Percentiles rank a stretch among this genome's conserved stretches.
Evolutionary conservation across 257 asterid genomes (phyloP).

Genomic region (Solanum habrochaites): DNA sequence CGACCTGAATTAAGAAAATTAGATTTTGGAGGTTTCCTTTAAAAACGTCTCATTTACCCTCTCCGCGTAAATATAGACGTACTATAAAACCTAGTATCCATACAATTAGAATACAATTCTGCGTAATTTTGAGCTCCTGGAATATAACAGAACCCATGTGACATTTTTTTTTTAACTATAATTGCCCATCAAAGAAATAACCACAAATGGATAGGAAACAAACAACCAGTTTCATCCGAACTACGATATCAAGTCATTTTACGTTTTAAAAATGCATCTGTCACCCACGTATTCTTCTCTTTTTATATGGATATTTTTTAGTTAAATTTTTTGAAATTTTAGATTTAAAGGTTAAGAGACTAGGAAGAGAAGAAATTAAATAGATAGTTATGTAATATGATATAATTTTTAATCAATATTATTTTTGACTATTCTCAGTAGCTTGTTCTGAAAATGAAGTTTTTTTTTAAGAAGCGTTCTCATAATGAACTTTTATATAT

Average conservation of each 20-base stretch:
- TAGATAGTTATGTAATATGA: background rate
- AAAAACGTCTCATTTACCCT: too few species aligned
- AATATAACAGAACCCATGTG: background rate
- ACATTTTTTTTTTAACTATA: background rate
- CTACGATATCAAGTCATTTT: background rate
- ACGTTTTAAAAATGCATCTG: background rate
- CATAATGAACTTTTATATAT: background rate
- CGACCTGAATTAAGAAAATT: too few species aligned
- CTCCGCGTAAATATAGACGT: too few species aligned
- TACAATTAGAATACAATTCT: background rate
- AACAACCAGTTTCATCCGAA: background rate
- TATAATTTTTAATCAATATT: too few species aligned
- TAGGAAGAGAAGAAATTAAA: too few species aligned
- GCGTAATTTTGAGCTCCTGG: background rate
- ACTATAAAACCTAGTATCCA: background rate
- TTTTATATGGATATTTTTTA: background rate
- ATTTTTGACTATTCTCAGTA: too few species aligned
- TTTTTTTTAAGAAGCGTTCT: background rate
- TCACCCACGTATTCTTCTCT: background rate
- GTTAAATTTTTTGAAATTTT: background rate
- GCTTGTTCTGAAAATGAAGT: background rate
- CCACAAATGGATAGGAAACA: background rate
- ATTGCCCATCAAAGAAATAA: background rate
- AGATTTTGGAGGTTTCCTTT: too few species aligned
- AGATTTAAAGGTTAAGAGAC: background rate